These are phyloP conservation scores for Chalciporus piperatus DNA, from an alignment of 768 basidiomycete genomes.

Conservation along the genomic window DNA sequence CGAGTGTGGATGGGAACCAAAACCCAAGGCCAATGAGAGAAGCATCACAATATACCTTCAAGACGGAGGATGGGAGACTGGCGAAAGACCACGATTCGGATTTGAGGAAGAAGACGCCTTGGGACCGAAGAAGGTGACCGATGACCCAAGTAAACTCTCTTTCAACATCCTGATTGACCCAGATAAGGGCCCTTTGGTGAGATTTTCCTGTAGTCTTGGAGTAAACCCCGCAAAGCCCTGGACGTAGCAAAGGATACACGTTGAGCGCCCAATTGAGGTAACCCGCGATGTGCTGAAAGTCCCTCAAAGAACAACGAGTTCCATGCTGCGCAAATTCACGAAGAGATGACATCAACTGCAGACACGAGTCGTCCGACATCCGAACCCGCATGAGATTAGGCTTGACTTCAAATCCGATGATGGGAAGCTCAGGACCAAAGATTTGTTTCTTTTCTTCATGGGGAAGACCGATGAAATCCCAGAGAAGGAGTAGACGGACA, in stretches of 20 bases:
- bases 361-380: constrained; percentile 12
- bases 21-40: constrained; percentile 20
- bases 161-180: constrained; percentile 5
- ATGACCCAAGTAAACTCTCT: constrained; percentile 28
- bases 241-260: constrained; percentile 35
- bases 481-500: constrained; percentile 22
- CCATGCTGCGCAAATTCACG: constrained; percentile 9
- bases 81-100: constrained; percentile 11
- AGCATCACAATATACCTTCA: constrained; percentile 24
- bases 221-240: constrained; percentile 34
- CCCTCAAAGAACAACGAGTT: background rate
- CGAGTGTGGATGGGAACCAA: constrained; percentile 22
- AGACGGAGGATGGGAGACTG: background rate
- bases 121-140: constrained; percentile 14
- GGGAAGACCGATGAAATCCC: constrained; percentile 29
- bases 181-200: background rate
- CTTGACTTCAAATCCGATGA: constrained; percentile 38
- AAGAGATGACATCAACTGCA: constrained; percentile 14
- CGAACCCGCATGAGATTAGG: constrained; percentile 23
- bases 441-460: constrained; percentile 33
- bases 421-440: constrained; percentile 20
- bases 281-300: constrained; percentile 35
- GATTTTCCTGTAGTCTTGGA: constrained; percentile 32
- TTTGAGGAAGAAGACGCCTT: constrained; percentile 25
- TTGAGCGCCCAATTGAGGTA: constrained; percentile 42